Evolutionary conservation across 2,329 filamentous ascomycete genomes (phyloP), one percentile per base, ranked within the genome.

Genomic region (Cyphellophora attinorum): DNA sequence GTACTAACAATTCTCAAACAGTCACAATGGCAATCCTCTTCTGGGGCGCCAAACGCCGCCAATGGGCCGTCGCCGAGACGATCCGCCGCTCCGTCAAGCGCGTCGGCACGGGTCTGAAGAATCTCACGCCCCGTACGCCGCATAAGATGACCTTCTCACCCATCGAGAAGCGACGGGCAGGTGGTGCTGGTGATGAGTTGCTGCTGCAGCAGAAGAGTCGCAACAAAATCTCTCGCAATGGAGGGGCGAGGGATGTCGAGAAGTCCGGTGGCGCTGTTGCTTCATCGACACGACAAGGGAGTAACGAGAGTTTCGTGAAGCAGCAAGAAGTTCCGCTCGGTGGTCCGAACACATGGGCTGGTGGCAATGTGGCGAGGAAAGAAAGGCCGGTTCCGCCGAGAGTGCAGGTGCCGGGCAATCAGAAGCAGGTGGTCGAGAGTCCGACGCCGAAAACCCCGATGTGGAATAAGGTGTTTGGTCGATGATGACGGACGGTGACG

Each of bases 1-100:
- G n/a, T 25, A n/a, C 21, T 25, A 25, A 25, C n/a, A 8, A 8
- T 25, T 18, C 15, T 17, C 21, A 8, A 19, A 8, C 35, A 46
- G 43, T 30, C 19, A 46, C 45, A 4, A 37, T 41, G 19, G 73
- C 76, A 3, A 61, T 75, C 3, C 72, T 91, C 17, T 93, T 82
- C 62, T 85, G 79, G 56, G 56, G 89, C 23, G 81, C 85, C 36
- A 91, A 91, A 67, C 86, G 84, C 62, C 75, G 79, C 29, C 82
- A 88, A 57, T 91, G 85, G 85, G 81, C 78, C 46, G 66, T 91
- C 46, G 74, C 77, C 38, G 75, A 83, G 53, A 81, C 70, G 17
- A 67, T 93, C 38, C 72, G 79, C 37, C 74, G 73, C 44, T 86
- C 82, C 2, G 75, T 76, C 19, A 68, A 66, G 4, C 47, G 46